These are phyloP conservation scores for Phycomyces nitens DNA, from an alignment of 192 early-diverging fungal species.

Conservation along the genomic window DNA sequence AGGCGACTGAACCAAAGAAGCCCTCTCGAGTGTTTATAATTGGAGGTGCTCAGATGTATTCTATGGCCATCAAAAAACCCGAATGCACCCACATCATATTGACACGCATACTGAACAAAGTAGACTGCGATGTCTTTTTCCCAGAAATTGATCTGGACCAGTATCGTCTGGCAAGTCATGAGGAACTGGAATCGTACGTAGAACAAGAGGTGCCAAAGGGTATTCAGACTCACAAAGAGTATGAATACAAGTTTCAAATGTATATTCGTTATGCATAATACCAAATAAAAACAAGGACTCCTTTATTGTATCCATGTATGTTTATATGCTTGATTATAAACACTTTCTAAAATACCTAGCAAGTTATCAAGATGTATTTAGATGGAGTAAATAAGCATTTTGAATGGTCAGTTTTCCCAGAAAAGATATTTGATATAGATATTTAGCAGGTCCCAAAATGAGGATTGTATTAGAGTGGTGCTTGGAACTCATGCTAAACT, in stretches of 20 bases:
- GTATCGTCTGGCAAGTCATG: conserved; percentile 41
- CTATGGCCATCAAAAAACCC: conserved; percentile 57
- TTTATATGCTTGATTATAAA: too few species aligned
- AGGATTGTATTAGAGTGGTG: too few species aligned
- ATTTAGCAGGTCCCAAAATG: too few species aligned
- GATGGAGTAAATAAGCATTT: too few species aligned
- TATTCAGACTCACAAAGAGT: conserved; percentile 48
- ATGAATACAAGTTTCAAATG: conserved; percentile 60
- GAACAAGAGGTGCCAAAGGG: conserved; percentile 37
- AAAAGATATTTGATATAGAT: too few species aligned
- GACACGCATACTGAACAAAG: conserved; percentile 59
- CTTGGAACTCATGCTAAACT: too few species aligned
- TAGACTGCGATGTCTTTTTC: conserved; percentile 81
- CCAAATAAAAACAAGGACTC: too few species aligned
- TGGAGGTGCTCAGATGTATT: conserved; percentile 78
- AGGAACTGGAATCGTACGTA: conserved; percentile 48
- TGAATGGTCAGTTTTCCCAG: too few species aligned
- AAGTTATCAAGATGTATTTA: too few species aligned
- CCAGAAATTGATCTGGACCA: conserved; percentile 47
- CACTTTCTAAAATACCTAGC: too few species aligned
- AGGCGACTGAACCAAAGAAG: conserved; percentile 41
- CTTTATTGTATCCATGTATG: too few species aligned
- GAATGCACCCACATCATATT: conserved; percentile 61
- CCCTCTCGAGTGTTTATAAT: conserved; percentile 67
- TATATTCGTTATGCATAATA: conserved; percentile 19